A percentile compares a stretch with the other conserved stretches of the same genome.
Conservation (phyloP, 345 rosid species). For the Garcia nutans region DNA sequence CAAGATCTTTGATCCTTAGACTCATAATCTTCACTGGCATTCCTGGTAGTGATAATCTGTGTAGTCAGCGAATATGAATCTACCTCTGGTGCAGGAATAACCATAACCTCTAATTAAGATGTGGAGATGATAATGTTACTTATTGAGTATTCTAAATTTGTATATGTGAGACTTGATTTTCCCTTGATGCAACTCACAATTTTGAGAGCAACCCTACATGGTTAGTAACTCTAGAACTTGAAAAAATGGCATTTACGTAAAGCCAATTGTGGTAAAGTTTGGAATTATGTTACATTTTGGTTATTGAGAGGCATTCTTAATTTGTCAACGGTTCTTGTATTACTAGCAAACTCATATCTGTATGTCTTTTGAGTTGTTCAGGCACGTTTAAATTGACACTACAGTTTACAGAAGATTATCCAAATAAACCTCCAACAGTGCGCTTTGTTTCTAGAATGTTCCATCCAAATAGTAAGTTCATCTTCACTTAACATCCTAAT, state of each 20-base stretch:
- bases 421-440: conserved; percentile 60
- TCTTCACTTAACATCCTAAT: background rate
- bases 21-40: too few relatives aligned
- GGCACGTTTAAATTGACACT: conserved; percentile 62
- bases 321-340: background rate
- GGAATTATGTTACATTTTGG: background rate
- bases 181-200: background rate
- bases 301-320: background rate
- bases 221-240: background rate
- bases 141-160: background rate
- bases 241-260: background rate
- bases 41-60: too few relatives aligned
- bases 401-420: conserved; percentile 57
- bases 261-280: background rate
- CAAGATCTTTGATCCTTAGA: too few relatives aligned
- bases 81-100: background rate
- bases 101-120: background rate
- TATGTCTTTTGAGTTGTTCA: conserved; percentile 23
- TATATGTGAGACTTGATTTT: background rate
- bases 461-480: conserved; percentile 55
- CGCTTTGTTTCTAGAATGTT: conserved; percentile 62
- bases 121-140: background rate
- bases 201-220: background rate
- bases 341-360: background rate
- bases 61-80: too few relatives aligned